Evolutionary conservation across 2,329 filamentous ascomycete species (phyloP), one percentile per base, ranked within the genome.

Genomic region (Tolypocladium capitatum): DNA sequence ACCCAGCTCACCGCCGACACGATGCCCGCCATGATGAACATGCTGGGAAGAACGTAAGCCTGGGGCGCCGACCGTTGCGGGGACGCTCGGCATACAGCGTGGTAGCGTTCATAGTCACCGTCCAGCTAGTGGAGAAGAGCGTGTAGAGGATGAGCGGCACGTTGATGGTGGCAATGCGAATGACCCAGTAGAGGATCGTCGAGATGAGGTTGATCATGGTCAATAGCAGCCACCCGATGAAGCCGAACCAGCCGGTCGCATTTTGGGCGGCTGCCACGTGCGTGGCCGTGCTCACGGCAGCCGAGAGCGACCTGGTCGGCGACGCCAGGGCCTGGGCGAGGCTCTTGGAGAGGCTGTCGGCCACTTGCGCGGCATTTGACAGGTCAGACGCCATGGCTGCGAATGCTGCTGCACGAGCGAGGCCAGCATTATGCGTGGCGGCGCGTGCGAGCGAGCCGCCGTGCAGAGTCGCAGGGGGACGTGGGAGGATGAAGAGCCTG

Each of bases 81-180:
- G 45, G 45, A 46, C 44, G 43, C 18, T 30, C 48, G 53, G 50
- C 81, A 62, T 80, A 94, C 81, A 98, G 68, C 18, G 92, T 98
- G 20, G 91, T 97, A 57, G 92, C 91, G 63, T 97, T 97, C 90
- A 98, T 94, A 11, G 92, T 98, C 60, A 98, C 87, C 0, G 92
- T 98, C 71, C 94, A 72, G 65, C 86, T 96, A 53, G 88, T 91
- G 6, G 89, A 95, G 60, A 95, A 87, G 52, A 95, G 73, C 6
- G 82, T 86, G 63, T 94, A 98, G 18, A 97, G 77, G 66, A 92
- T 80, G 63, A 87, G 88, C 40, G 92, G 92, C 50, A 96, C 65
- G 16, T 87, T 94, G 55, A 97, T 89, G 27, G 91, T 94, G 18
- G 83, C 78, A 59, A 95, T 85, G 51, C 85, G 87, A 56, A 95